Evolutionary conservation across 768 basidiomycete species (phyloP).

Genomic region (Flagelloscypha sp.): DNA sequence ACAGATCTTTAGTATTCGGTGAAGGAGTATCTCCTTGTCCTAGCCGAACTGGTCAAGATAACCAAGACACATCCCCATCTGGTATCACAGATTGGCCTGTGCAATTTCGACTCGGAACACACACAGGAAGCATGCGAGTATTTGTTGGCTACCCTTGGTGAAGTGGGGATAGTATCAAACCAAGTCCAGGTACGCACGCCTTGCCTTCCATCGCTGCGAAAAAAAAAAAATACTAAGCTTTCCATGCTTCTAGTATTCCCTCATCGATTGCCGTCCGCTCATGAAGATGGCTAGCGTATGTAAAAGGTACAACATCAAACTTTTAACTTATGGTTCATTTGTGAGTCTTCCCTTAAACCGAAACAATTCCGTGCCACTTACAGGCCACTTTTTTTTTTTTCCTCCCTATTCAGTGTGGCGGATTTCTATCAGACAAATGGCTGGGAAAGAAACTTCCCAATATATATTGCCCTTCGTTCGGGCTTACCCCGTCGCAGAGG

Average conservation of each 20-base stretch:
- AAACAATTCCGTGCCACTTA: no score
- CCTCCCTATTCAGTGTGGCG: slow-evolving; percentile 70
- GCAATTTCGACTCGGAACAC: slow-evolving; percentile 71
- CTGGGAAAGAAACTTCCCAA: slow-evolving; percentile 61
- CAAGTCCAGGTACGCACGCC: slow-evolving; percentile 60
- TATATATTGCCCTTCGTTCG: slow-evolving; percentile 42
- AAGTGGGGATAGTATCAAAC: slow-evolving; percentile 68
- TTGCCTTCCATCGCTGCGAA: background rate
- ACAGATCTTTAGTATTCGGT: slow-evolving; percentile 25
- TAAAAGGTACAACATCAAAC: slow-evolving; percentile 59
- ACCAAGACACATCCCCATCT: slow-evolving; percentile 16
- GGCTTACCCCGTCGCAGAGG: slow-evolving; percentile 73
- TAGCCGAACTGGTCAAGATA: slow-evolving; percentile 15
- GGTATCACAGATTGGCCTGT: slow-evolving; percentile 63
- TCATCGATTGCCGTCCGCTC: slow-evolving; percentile 72
- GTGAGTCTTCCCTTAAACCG: slow-evolving; percentile 37
- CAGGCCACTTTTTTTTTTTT: slow-evolving; percentile 12
- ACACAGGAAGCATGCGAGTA: slow-evolving; percentile 67
- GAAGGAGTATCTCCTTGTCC: slow-evolving; percentile 32
- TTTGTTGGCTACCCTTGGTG: slow-evolving; percentile 45
- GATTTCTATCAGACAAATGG: slow-evolving; percentile 75
- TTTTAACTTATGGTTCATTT: slow-evolving; percentile 76
- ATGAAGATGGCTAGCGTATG: slow-evolving; percentile 76
- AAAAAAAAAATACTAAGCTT: background rate
- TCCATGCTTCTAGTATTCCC: slow-evolving; percentile 49